phyloP scores from a whole-genome alignment of 2,329 filamentous ascomycete genomes.

The Colletotrichum spaethianum region DNA sequence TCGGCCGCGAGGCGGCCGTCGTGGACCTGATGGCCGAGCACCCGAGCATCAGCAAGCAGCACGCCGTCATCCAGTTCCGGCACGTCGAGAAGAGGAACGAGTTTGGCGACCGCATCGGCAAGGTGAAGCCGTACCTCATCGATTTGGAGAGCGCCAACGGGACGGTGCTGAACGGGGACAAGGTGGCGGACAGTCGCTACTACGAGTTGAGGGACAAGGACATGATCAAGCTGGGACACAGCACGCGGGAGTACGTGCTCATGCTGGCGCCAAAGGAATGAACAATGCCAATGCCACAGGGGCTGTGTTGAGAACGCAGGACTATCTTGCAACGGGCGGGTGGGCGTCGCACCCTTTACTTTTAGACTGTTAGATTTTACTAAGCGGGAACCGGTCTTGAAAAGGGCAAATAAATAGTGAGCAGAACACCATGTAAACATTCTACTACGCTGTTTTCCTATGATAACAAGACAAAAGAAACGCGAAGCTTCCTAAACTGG shows the following conservation, averaged over 20 bases:
- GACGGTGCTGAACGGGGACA: constrained; percentile 83
- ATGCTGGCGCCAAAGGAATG: constrained; percentile 77
- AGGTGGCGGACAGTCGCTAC: constrained; percentile 82
- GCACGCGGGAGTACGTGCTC: constrained; percentile 93
- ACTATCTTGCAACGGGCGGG: too few relatives aligned
- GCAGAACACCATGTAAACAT: not conserved
- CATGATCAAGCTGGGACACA: constrained; percentile 88
- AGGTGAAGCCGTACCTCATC: constrained; percentile 89
- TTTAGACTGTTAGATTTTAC: not conserved
- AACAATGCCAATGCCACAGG: too few relatives aligned
- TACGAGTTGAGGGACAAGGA: constrained; percentile 91
- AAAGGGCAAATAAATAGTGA: not conserved
- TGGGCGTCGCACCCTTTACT: not conserved
- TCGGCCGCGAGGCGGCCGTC: constrained; percentile 85
- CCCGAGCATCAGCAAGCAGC: constrained; percentile 94
- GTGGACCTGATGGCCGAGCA: constrained; percentile 90
- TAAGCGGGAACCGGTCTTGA: too few relatives aligned
- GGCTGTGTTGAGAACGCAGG: not conserved
- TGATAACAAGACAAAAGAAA: not conserved
- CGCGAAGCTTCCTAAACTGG: not conserved
- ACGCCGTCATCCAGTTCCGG: constrained; percentile 94
- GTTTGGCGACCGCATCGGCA: constrained; percentile 85
- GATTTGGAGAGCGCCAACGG: constrained; percentile 96
- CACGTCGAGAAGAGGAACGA: constrained; percentile 87
- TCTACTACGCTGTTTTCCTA: not conserved